Conservation (phyloP, 352 stramenopile species). For the Phytophthora pinifolia region DNA sequence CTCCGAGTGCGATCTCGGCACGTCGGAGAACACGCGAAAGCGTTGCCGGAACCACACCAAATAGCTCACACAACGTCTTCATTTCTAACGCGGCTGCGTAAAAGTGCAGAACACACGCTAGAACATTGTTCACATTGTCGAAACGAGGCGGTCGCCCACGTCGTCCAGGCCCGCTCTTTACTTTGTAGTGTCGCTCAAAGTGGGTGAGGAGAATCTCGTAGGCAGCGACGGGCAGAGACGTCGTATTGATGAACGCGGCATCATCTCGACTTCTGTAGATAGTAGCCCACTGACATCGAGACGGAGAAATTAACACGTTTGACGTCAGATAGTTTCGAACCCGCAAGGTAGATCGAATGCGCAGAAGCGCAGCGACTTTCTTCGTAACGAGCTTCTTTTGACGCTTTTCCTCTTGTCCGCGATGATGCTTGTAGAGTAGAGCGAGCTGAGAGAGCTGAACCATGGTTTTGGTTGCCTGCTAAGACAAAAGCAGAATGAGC, state of each 20-base stretch:
- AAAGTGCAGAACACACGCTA: background rate
- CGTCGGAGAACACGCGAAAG: background rate
- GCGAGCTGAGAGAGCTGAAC: background rate
- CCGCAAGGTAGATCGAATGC: background rate
- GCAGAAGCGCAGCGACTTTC: background rate
- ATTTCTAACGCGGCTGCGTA: background rate
- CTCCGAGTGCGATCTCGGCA: background rate
- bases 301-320: background rate
- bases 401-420: no score
- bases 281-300: background rate
- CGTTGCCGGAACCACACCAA: background rate
- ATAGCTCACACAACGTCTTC: background rate
- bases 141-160: background rate
- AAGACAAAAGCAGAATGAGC: no score
- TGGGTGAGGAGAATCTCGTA: background rate
- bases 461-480: background rate
- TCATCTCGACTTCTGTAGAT: background rate
- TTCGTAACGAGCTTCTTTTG: background rate
- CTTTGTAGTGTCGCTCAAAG: background rate
- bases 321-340: slow-evolving; percentile 2
- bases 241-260: background rate
- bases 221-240: background rate
- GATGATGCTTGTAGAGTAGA: background rate
- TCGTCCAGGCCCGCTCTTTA: no score
- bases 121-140: background rate